Percentiles rank a stretch among this genome's conserved stretches.
Conservation (phyloP, 352 stramenopile species). For the Globisporangium okanoganense region DNA sequence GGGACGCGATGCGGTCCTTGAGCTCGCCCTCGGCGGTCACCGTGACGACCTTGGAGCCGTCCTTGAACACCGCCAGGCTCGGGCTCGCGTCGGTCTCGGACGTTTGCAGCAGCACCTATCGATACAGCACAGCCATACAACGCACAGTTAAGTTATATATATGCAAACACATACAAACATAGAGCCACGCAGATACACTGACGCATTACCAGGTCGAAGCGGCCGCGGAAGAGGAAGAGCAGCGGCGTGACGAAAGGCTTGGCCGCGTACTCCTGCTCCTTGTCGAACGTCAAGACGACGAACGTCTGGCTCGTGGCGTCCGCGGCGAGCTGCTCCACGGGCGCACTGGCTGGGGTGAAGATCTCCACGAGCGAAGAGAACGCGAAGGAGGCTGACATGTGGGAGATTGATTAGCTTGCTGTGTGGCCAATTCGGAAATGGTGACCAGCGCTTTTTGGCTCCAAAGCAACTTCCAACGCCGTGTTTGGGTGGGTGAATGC, state of each 20-base stretch:
- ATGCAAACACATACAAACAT: background rate
- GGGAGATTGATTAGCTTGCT: background rate
- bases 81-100: conserved; percentile 27
- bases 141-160: background rate
- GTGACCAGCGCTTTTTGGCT: background rate
- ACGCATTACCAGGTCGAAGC: conserved; percentile 51
- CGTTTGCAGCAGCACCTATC: conserved; percentile 39
- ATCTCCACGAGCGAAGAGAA: conserved; percentile 10
- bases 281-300: conserved; percentile 30
- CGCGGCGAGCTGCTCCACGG: conserved; percentile 27
- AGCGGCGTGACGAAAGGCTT: conserved; percentile 48
- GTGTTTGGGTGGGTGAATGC: too few relatives aligned
- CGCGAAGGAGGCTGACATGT: conserved; percentile 12
- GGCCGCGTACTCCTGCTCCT: conserved; percentile 31
- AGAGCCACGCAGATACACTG: background rate
- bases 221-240: conserved; percentile 56
- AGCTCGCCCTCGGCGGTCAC: conserved; percentile 42
- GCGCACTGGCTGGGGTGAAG: conserved; percentile 1
- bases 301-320: conserved; percentile 21
- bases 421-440: background rate
- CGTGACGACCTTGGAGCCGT: conserved; percentile 25
- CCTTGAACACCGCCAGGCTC: conserved; percentile 54
- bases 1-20: conserved; percentile 40
- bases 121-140: conserved; percentile 8
- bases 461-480: background rate